Evolutionary conservation across 1,284 basidiomycete genomes (phyloP).

Genomic region (Irpex rosettiformis): DNA sequence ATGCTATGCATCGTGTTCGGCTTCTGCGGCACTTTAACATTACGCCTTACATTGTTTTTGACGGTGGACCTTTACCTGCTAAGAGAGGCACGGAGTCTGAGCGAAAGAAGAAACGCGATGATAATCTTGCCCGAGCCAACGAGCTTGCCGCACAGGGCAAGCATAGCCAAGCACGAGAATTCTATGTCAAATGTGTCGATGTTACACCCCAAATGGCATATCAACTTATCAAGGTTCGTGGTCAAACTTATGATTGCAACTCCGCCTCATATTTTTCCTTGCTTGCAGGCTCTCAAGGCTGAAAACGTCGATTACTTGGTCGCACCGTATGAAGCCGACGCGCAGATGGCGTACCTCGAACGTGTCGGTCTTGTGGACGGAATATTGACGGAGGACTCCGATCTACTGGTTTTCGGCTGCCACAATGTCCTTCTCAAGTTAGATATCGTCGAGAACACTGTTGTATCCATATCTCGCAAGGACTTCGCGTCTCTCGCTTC

Average conservation of each 20-base stretch:
- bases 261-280: slow-evolving; percentile 10
- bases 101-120: slow-evolving; percentile 68
- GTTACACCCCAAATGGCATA: slow-evolving; percentile 97
- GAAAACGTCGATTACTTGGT: slow-evolving; percentile 86
- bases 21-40: slow-evolving; percentile 85
- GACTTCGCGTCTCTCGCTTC: slow-evolving; percentile 69
- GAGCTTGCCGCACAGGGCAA: slow-evolving; percentile 76
- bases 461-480: slow-evolving; percentile 76
- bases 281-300: slow-evolving; percentile 70
- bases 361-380: slow-evolving; percentile 81
- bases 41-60: slow-evolving; percentile 92
- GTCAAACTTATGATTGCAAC: slow-evolving; percentile 5
- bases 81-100: slow-evolving; percentile 90
- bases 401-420: slow-evolving; percentile 96
- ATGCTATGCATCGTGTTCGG: slow-evolving; percentile 90
- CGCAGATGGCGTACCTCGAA: slow-evolving; percentile 94
- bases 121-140: slow-evolving; percentile 69
- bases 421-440: slow-evolving; percentile 85
- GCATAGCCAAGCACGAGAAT: slow-evolving; percentile 78
- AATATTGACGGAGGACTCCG: slow-evolving; percentile 97
- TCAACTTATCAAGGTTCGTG: slow-evolving; percentile 88
- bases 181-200: slow-evolving; percentile 89
- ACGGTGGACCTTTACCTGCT: slow-evolving; percentile 92
- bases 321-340: slow-evolving; percentile 98
- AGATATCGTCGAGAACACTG: slow-evolving; percentile 69